phyloP scores from a whole-genome alignment of 2,329 filamentous ascomycete species.

The Aspergillus pseudoviridinutans region DNA sequence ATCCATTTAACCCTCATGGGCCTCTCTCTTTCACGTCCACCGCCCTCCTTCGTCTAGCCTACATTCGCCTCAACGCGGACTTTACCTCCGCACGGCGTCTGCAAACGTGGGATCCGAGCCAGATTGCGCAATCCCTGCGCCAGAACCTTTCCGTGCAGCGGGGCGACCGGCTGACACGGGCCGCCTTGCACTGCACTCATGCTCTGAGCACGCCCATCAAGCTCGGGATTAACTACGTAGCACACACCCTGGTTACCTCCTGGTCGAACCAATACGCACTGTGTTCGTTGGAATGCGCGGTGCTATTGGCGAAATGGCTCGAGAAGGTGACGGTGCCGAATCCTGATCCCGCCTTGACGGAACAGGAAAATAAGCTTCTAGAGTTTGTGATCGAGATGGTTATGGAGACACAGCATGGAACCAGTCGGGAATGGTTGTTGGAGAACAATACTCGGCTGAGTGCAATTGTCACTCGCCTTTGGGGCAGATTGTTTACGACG shows the following conservation, averaged over 20 bases:
- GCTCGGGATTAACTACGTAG: slow-evolving; percentile 52
- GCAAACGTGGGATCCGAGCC: slow-evolving; percentile 29
- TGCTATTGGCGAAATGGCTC: slow-evolving; percentile 49
- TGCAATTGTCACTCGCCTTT: slow-evolving; percentile 29
- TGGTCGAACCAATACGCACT: slow-evolving; percentile 57
- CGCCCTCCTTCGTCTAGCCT: slow-evolving; percentile 29
- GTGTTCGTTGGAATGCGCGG: slow-evolving; percentile 52
- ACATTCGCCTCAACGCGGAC: slow-evolving; percentile 33
- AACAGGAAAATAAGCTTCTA: slow-evolving; percentile 30
- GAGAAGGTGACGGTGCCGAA: slow-evolving; percentile 26
- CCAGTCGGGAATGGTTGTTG: slow-evolving; percentile 28
- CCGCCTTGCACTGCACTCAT: slow-evolving; percentile 52
- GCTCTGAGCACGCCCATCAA: slow-evolving; percentile 55
- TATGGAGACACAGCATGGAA: slow-evolving; percentile 31
- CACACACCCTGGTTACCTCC: slow-evolving; percentile 53
- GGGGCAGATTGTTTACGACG: slow-evolving; percentile 32
- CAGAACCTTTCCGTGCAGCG: slow-evolving; percentile 40
- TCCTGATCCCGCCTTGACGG: slow-evolving; percentile 24
- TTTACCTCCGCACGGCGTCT: slow-evolving; percentile 30
- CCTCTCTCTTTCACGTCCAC: slow-evolving; percentile 33
- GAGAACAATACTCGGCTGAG: slow-evolving; percentile 31
- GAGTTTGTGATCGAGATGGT: slow-evolving; percentile 37
- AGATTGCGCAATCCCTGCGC: slow-evolving; percentile 28
- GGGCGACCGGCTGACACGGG: slow-evolving; percentile 43
- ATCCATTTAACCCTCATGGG: slow-evolving; percentile 31